A percentile compares a stretch with the other conserved stretches of the same genome.
phyloP scores from a whole-genome alignment of 441 rosid genomes.

The Gossypium davidsonii region DNA sequence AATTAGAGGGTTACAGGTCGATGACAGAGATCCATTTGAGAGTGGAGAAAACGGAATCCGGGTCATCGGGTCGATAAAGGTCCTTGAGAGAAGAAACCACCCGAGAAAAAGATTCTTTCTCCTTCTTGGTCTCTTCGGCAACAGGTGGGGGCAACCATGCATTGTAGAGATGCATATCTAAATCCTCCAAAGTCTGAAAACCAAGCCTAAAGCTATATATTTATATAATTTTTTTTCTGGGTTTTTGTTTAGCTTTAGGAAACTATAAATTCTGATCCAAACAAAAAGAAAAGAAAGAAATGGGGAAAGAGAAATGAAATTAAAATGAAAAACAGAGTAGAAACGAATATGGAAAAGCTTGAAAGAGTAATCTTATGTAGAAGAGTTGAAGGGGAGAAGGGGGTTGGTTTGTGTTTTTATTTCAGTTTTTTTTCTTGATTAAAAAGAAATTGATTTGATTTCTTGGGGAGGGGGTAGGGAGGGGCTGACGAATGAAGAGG shows the following conservation, averaged over 20 bases:
- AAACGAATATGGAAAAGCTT: neutral
- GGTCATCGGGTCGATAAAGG: conserved; percentile 61
- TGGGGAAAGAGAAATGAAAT: too few relatives aligned
- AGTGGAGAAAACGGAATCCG: conserved; percentile 84
- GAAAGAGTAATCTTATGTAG: neutral
- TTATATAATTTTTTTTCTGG: neutral
- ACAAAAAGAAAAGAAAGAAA: neutral
- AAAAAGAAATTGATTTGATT: neutral
- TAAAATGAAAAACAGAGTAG: neutral
- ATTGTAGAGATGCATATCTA: conserved; percentile 84
- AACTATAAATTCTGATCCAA: conserved; percentile 3
- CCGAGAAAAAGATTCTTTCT: conserved; percentile 68
- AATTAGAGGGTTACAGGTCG: conserved; percentile 55
- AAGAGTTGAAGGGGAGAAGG: too few relatives aligned
- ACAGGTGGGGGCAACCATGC: conserved; percentile 95
- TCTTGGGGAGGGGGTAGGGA: neutral
- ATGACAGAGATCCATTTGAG: conserved; percentile 91
- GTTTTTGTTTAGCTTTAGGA: neutral
- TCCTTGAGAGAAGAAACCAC: conserved; percentile 61
- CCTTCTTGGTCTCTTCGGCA: conserved; percentile 73
- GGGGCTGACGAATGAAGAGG: too few relatives aligned
- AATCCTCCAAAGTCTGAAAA: neutral
- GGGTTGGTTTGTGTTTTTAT: neutral
- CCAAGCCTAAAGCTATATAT: conserved; percentile 3
- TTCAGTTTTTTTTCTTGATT: neutral